Evolutionary conservation across 495 filamentous ascomycete species (phyloP), one percentile per base, ranked within the genome.

Genomic region (Jackrogersella minutella): DNA sequence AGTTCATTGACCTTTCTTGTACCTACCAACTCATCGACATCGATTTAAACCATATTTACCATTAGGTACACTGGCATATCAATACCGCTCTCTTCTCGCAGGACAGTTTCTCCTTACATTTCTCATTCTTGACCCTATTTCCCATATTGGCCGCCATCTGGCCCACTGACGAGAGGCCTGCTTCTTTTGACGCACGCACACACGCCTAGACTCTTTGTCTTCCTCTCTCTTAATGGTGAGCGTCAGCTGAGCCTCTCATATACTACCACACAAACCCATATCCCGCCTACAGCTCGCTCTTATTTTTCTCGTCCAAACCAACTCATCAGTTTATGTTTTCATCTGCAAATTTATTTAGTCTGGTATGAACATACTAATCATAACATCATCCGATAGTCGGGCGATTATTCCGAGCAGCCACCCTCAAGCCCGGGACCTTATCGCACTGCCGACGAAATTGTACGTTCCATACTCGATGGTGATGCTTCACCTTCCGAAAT

Each of bases 391-490:
- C n/a, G 43, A 58, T 68, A 90, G 87, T 89, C 86, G 73, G 83
- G 82, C 59, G 86, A 87, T 75, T 82, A 82, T 71, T 82, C 86
- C 72, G 81, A 82, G 66, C 84, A 80, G 53, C 78, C 83, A 39
- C 79, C 84, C 49, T 82, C 81, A 54, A 81, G 78, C 52, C 79
- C 63, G 55, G 56, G 62, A 36, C 58, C 60, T 41, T 77, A 66
- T 60, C 73, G 71, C 66, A 76, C 71, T n/a, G 77, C 77, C 52
- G 74, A 82, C 63, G 78, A 77, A 37, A 79, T 77, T 19, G 64
- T 78, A 61, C 66, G 59, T 24, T 72, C 69, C 47, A 76, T 78
- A 36, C 71, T 79, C 71, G 73, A 82, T 73, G 75, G 74, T 56
- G 72, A 69, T 65, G 72, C 64, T 43, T 54, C 72, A 5, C 56